A percentile compares a stretch with the other conserved stretches of the same genome.
Conservation (phyloP, 2,329 filamentous ascomycete species). For the Apiospora saccharicola region DNA sequence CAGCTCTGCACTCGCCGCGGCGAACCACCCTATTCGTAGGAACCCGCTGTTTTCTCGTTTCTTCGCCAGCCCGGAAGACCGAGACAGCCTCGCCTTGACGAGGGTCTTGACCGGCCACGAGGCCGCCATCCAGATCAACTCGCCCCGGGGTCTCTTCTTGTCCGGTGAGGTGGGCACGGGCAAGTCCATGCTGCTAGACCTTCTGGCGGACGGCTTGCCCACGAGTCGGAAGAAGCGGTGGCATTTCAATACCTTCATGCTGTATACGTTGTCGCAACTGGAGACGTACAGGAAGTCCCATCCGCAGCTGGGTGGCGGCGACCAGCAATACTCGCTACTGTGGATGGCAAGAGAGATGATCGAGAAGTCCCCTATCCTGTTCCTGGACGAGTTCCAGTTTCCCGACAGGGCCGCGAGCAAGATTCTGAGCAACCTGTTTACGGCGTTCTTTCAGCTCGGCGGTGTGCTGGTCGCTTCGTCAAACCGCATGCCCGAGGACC, state of each 20-base stretch:
- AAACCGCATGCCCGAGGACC: constrained; percentile 83
- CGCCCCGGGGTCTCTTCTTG: constrained; percentile 77
- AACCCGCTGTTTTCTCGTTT: constrained; percentile 67
- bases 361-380: constrained; percentile 77
- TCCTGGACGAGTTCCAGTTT: constrained; percentile 84
- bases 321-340: constrained; percentile 71
- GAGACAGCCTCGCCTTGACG: constrained; percentile 70
- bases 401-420: constrained; percentile 81
- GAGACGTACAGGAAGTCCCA: constrained; percentile 65
- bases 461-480: constrained; percentile 82
- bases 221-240: constrained; percentile 76
- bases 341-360: constrained; percentile 80
- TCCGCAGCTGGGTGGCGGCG: constrained; percentile 32
- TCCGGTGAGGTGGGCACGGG: constrained; percentile 85
- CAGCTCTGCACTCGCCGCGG: constrained; percentile 54
- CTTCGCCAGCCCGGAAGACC: constrained; percentile 62
- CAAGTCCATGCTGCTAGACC: constrained; percentile 84
- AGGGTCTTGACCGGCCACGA: constrained; percentile 74
- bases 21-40: constrained; percentile 62
- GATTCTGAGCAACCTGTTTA: constrained; percentile 80
- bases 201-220: constrained; percentile 80
- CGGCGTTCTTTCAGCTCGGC: constrained; percentile 81
- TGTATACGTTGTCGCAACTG: constrained; percentile 76
- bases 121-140: constrained; percentile 73
- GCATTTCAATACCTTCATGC: constrained; percentile 90